phyloP scores from a whole-genome alignment of 495 filamentous ascomycete species.

The Daldinia concentrica region DNA sequence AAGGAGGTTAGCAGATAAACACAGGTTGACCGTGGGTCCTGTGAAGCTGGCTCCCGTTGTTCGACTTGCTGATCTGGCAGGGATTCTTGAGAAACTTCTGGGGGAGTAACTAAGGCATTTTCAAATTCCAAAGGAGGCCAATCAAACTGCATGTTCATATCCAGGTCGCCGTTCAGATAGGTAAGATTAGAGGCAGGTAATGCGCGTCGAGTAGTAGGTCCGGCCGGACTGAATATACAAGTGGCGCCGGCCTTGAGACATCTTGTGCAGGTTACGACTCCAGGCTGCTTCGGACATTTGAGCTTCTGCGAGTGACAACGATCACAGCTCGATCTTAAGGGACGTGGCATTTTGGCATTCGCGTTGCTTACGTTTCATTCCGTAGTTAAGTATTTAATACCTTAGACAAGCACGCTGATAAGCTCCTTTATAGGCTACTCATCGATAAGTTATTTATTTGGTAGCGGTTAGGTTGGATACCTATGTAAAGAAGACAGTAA shows the following conservation, averaged over 20 bases:
- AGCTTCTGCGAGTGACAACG: conserved; percentile 55
- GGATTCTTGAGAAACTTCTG: conserved; percentile 5
- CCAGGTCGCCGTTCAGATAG: conserved; percentile 10
- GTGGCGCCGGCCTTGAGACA: conserved; percentile 47
- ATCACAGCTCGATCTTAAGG: conserved; percentile 47
- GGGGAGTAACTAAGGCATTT: conserved; percentile 6
- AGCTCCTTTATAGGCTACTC: neutral
- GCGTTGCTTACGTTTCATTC: neutral
- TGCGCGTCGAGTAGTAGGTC: conserved; percentile 40
- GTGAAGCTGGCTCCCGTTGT: conserved; percentile 26
- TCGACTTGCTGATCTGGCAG: conserved; percentile 2
- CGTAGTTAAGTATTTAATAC: neutral
- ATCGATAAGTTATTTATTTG: too few species aligned
- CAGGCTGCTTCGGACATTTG: conserved; percentile 48
- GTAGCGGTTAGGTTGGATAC: too few species aligned
- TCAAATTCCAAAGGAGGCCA: conserved; percentile 34
- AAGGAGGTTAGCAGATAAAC: conserved; percentile 34
- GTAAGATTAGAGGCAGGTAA: conserved; percentile 7
- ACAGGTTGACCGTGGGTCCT: conserved; percentile 29
- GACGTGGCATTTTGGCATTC: conserved; percentile 37
- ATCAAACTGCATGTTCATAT: conserved; percentile 25
- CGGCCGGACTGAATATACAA: conserved; percentile 50
- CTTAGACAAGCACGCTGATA: neutral
- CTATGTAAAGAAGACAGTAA: too few species aligned
- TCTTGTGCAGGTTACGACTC: conserved; percentile 45